Conservation (phyloP, 257 asterid genomes). For the Solanum piurae region DNA sequence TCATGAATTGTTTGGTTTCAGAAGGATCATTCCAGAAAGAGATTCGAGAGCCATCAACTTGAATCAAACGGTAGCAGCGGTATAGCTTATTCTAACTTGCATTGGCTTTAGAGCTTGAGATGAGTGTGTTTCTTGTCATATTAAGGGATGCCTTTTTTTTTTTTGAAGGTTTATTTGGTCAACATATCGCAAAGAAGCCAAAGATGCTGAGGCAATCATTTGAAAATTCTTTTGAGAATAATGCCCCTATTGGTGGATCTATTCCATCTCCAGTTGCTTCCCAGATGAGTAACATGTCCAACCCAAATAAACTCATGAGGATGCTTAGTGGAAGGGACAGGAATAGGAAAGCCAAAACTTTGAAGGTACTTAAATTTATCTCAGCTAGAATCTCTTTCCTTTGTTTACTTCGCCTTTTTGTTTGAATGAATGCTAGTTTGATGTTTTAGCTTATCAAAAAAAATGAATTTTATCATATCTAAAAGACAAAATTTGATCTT, state of each 20-base stretch:
- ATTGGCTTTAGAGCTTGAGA: slow-evolving; percentile 4
- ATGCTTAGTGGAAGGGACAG: slow-evolving; percentile 64
- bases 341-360: slow-evolving; percentile 48
- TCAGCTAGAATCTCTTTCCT: background rate
- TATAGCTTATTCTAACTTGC: slow-evolving; percentile 18
- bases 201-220: slow-evolving; percentile 53
- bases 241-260: slow-evolving; percentile 34
- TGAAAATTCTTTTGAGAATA: slow-evolving; percentile 49
- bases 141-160: slow-evolving; percentile 1
- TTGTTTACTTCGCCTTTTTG: background rate
- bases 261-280: slow-evolving; percentile 64
- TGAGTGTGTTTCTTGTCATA: slow-evolving; percentile 5
- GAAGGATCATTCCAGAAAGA: slow-evolving; percentile 57
- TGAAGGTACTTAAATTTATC: slow-evolving; percentile 39
- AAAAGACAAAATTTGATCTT: slow-evolving; percentile 6
- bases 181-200: slow-evolving; percentile 59
- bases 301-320: slow-evolving; percentile 49
- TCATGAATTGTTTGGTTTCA: slow-evolving; percentile 31
- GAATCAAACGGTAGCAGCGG: slow-evolving; percentile 64
- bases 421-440: background rate
- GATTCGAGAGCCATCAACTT: slow-evolving; percentile 56
- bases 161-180: slow-evolving; percentile 70
- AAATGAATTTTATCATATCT: background rate
- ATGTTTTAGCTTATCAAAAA: background rate
- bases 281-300: slow-evolving; percentile 71